phyloP scores from a whole-genome alignment of 2,329 filamentous ascomycete species.

The Trichoderma simmonsii region DNA sequence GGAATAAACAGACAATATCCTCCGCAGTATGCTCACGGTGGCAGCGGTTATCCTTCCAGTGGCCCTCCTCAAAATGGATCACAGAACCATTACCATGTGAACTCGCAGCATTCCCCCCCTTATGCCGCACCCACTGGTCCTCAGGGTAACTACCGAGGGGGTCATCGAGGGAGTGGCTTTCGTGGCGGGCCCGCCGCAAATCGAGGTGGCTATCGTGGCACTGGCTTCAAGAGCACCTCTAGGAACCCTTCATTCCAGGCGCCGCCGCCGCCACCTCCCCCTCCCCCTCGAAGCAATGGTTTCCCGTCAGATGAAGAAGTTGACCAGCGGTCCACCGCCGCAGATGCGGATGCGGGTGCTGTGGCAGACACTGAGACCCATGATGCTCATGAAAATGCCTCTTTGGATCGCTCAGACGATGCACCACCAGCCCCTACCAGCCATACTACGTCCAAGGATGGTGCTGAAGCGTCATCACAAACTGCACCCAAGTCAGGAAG shows the following conservation, averaged over 20 bases:
- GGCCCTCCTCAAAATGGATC: constrained; percentile 35
- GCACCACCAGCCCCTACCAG: neutral
- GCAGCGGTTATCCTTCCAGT: constrained; percentile 47
- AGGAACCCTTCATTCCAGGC: constrained; percentile 55
- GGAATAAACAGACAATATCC: constrained; percentile 54
- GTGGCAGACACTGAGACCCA: constrained; percentile 21
- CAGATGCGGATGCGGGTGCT: constrained; percentile 18
- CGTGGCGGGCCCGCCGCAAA: constrained; percentile 57
- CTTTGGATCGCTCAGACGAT: neutral
- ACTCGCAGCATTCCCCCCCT: constrained; percentile 46
- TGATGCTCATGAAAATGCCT: constrained; percentile 18
- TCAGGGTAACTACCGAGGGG: constrained; percentile 43
- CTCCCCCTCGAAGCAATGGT: constrained; percentile 20
- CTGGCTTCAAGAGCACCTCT: constrained; percentile 64
- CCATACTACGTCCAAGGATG: constrained; percentile 42
- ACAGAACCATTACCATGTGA: constrained; percentile 49
- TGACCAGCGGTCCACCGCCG: constrained; percentile 23
- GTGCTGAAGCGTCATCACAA: constrained; percentile 42
- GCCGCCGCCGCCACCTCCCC: constrained; percentile 17
- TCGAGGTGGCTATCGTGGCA: constrained; percentile 54
- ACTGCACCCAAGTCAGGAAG: constrained; percentile 54
- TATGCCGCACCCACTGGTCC: constrained; percentile 56
- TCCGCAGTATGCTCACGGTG: constrained; percentile 55
- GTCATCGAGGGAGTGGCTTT: constrained; percentile 54
- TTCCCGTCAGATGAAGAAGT: constrained; percentile 20